Evolutionary conservation across 1,139 yeast species (phyloP).

Genomic region (Geotrichum candidum): DNA sequence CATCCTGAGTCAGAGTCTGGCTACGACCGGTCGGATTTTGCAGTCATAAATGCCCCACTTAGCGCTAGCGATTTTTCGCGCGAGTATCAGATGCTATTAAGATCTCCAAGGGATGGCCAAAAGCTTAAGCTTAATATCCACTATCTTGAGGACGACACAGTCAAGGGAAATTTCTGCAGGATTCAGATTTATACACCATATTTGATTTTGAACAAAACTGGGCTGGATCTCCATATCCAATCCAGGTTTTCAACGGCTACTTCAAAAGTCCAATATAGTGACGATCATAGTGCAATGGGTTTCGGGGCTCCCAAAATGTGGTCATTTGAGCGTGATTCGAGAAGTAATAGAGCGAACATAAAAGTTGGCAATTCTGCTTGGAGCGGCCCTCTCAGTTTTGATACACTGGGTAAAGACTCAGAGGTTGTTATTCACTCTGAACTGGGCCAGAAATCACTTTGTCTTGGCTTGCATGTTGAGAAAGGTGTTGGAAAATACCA

Average conservation of each 20-base stretch:
- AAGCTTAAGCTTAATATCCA: slow-evolving; percentile 55
- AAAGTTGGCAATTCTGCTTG: slow-evolving; percentile 63
- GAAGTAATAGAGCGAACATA: slow-evolving; percentile 61
- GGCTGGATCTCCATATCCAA: slow-evolving; percentile 52
- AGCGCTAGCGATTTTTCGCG: slow-evolving; percentile 48
- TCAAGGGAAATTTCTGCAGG: slow-evolving; percentile 18
- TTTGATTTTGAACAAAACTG: slow-evolving; percentile 72
- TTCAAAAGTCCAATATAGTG: slow-evolving; percentile 1
- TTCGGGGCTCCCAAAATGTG: slow-evolving; percentile 66
- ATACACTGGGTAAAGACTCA: slow-evolving; percentile 78
- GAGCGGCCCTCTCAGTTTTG: slow-evolving; percentile 75
- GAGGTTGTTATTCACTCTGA: slow-evolving; percentile 57
- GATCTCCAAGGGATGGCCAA: slow-evolving; percentile 53
- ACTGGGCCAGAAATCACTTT: slow-evolving; percentile 49
- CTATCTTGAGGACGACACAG: slow-evolving; percentile 40
- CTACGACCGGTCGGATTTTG: slow-evolving; percentile 67
- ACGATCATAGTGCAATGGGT: slow-evolving; percentile 23
- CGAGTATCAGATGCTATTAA: slow-evolving; percentile 41
- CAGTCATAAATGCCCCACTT: slow-evolving; percentile 56
- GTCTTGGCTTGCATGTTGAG: slow-evolving; percentile 66
- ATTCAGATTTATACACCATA: slow-evolving; percentile 78
- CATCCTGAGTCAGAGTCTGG: slow-evolving; percentile 58
- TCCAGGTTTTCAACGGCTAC: slow-evolving; percentile 34
- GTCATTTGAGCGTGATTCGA: slow-evolving; percentile 63
- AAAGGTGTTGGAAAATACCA: slow-evolving; percentile 84